Conservation (phyloP, 345 rosid genomes). For the Cardamine occulta region DNA sequence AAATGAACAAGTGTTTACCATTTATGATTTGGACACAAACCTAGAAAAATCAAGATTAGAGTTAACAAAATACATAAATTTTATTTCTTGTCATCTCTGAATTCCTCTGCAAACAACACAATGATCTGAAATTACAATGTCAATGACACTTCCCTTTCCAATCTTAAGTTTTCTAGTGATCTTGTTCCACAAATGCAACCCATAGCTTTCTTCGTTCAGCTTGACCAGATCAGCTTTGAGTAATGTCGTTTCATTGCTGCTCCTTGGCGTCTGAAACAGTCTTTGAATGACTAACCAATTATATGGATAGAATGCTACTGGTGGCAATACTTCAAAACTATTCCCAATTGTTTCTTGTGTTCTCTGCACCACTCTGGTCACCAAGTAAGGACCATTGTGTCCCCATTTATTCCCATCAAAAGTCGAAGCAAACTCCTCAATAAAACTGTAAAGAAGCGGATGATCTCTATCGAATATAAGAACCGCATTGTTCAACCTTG, state of each 20-base stretch:
- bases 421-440: slow-evolving; percentile 70
- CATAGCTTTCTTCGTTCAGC: slow-evolving; percentile 55
- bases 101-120: slow-evolving; percentile 58
- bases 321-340: slow-evolving; percentile 61
- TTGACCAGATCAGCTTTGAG: slow-evolving; percentile 56
- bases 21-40: background rate
- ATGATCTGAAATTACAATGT: slow-evolving; percentile 51
- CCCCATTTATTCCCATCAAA: slow-evolving; percentile 90
- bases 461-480: slow-evolving; percentile 68
- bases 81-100: slow-evolving; percentile 22
- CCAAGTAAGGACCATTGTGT: slow-evolving; percentile 82
- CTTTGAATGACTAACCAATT: slow-evolving; percentile 63
- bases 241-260: slow-evolving; percentile 43
- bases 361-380: slow-evolving; percentile 62
- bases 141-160: slow-evolving; percentile 70
- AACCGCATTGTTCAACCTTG: slow-evolving; percentile 78
- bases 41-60: slow-evolving; percentile 1
- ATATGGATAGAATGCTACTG: slow-evolving; percentile 72
- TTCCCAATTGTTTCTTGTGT: slow-evolving; percentile 47
- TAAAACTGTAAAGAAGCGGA: slow-evolving; percentile 62
- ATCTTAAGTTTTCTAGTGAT: slow-evolving; percentile 56
- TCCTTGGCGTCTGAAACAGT: slow-evolving; percentile 58
- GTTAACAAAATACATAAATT: background rate
- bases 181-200: slow-evolving; percentile 83
- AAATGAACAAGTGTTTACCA: background rate